Evolutionary conservation across 2,329 filamentous ascomycete genomes (phyloP), one percentile per base, ranked within the genome.

Genomic region (Conoideocrella luteorostrata): DNA sequence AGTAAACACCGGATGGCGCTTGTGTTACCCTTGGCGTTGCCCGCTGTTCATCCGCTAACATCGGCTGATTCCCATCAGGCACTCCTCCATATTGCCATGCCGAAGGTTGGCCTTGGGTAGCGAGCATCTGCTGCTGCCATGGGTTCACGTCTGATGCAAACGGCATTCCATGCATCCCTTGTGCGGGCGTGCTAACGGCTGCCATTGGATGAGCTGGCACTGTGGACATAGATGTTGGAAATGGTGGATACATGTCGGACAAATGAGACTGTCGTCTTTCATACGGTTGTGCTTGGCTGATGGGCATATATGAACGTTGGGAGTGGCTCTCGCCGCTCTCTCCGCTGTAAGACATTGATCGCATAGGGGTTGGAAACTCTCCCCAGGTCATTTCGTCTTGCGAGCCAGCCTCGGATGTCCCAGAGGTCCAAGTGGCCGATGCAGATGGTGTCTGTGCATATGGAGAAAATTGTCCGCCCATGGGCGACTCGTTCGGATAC

Each of bases 261-360:
- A 71, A 56, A 3, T 59, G 54, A 9, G 67, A 66, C 4, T 57
- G 52, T 38, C 67, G 70, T 47, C 71, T 65, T 32, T 71, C 71
- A 44, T 69, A 74, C 7, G 62, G 50, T n/a, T 50, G 55, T 28
- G 62, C 56, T 18, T 67, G 63, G 5, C 63, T 56, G 36, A 70
- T 61, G 9, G 65, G 53, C n/a, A 67, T 56, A 45, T 70, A 75
- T 20, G 67, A 65, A 1, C 56, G 48, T 15, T 64, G 54, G 18
- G 62, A 58, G 7, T 64, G 65, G 39, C 56, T 55, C 4, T 54
- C 47, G 44, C 65, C 53, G 28, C 58, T 56, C 15, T 75, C 72
- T 33, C 67, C 65, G 22, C 71, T 65, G 39, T 71, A 75, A 0
- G 74, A 75, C 52, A 74, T 59, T 4, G 72, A 75, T 35, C 74